phyloP scores from a whole-genome alignment of 768 basidiomycete genomes.

The Lanmaoa rubissima region DNA sequence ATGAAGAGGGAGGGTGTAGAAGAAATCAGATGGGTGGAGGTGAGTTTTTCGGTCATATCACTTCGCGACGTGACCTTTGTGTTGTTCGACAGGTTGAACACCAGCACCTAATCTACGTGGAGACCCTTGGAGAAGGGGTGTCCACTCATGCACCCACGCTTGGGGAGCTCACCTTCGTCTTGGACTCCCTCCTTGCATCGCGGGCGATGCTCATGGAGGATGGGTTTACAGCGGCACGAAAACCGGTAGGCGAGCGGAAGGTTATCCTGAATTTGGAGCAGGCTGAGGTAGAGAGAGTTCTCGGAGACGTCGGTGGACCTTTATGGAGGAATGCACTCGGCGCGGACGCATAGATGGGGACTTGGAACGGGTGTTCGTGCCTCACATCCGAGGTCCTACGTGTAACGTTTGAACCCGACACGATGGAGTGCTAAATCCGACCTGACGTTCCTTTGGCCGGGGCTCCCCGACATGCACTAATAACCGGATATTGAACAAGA shows the following conservation, averaged over 20 bases:
- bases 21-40: slow-evolving; percentile 83
- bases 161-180: slow-evolving; percentile 63
- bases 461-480: neutral
- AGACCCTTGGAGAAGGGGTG: slow-evolving; percentile 59
- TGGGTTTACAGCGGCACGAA: slow-evolving; percentile 50
- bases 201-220: slow-evolving; percentile 76
- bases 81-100: slow-evolving; percentile 53
- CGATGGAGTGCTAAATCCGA: neutral
- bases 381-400: neutral
- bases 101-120: slow-evolving; percentile 72
- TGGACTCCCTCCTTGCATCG: slow-evolving; percentile 75
- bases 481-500: neutral
- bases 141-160: slow-evolving; percentile 55
- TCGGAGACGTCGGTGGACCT: slow-evolving; percentile 75
- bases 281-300: slow-evolving; percentile 78
- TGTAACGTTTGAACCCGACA: neutral
- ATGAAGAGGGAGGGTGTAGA: slow-evolving; percentile 81
- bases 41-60: slow-evolving; percentile 33
- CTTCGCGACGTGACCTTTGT: neutral
- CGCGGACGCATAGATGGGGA: slow-evolving; percentile 5
- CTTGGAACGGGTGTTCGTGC: neutral
- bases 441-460: neutral
- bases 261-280: slow-evolving; percentile 83
- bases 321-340: slow-evolving; percentile 57
- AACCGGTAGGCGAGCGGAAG: slow-evolving; percentile 62